Evolutionary conservation across 305 asterid species (phyloP).

Genomic region (Caryopteris hybrid): DNA sequence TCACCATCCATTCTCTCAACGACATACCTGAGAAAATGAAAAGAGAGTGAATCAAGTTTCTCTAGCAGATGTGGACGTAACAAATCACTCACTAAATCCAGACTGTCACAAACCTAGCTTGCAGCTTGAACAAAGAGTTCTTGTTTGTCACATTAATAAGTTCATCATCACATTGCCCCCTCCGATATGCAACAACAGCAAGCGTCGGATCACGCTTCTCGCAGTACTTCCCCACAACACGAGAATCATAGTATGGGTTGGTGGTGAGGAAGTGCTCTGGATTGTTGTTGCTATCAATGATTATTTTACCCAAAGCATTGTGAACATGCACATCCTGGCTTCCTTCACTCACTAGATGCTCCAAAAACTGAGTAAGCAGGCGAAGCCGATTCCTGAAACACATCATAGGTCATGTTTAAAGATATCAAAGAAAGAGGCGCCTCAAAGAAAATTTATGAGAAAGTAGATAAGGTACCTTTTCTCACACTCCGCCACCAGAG

Average conservation of each 20-base stretch:
- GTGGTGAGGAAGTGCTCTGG: constrained; percentile 99
- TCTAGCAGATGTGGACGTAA: constrained; percentile 2
- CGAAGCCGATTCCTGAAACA: constrained; percentile 93
- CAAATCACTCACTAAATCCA: constrained; percentile 9
- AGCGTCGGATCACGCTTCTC: constrained; percentile 99
- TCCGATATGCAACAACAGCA: constrained; percentile 98
- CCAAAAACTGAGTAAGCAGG: constrained; percentile 93
- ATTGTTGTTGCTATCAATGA: constrained; percentile 95
- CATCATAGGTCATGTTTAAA: constrained; percentile 15
- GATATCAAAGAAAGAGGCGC: constrained; percentile 8
- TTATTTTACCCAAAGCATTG: constrained; percentile 97
- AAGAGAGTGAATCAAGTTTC: constrained; percentile 18
- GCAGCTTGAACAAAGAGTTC: constrained; percentile 94
- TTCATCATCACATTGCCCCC: constrained; percentile 98
- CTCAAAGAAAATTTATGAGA: background rate
- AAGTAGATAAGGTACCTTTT: constrained; percentile 52
- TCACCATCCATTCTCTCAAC: constrained; percentile 99
- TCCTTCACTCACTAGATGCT: constrained; percentile 99
- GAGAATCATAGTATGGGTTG: constrained; percentile 97
- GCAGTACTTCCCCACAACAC: constrained; percentile 98
- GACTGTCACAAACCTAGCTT: constrained; percentile 71
- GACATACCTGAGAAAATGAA: constrained; percentile 59
- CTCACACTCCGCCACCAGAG: constrained; percentile 98
- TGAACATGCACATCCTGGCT: constrained; percentile 99
- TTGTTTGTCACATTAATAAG: constrained; percentile 92